Conservation (phyloP, 2,329 filamentous ascomycete species). For the Pseudocercospora musae region DNA sequence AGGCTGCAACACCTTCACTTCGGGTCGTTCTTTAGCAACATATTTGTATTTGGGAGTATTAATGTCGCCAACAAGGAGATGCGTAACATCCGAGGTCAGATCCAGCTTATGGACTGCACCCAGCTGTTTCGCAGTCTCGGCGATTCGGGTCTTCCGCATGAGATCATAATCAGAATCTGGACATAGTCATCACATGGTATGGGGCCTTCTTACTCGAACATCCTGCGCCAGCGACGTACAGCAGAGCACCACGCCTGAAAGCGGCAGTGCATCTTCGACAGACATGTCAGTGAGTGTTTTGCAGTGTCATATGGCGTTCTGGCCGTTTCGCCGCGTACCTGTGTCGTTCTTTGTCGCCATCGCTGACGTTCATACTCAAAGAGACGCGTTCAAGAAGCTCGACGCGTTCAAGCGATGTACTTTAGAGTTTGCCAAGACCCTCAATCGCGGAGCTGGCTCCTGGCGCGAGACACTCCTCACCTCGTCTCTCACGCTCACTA, state of each 20-base stretch:
- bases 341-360: constrained; percentile 18
- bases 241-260: constrained; percentile 32
- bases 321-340: constrained; percentile 6
- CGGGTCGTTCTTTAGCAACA: constrained; percentile 82
- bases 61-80: constrained; percentile 85
- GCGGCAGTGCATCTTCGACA: constrained; percentile 21
- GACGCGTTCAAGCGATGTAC: not conserved
- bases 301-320: constrained; percentile 3
- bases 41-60: constrained; percentile 93
- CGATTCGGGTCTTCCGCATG: constrained; percentile 34
- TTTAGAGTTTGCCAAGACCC: not conserved
- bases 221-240: constrained; percentile 35
- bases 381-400: not conserved
- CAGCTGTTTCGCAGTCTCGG: constrained; percentile 68
- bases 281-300: constrained; percentile 6
- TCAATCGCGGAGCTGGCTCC: not conserved
- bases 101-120: constrained; percentile 86
- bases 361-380: constrained; percentile 7
- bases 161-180: constrained; percentile 8
- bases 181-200: not conserved
- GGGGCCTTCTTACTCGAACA: constrained; percentile 30
- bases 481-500: no score
- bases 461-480: no score
- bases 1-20: constrained; percentile 78
- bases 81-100: constrained; percentile 91